Conservation (phyloP, 441 rosid species). For the Bocquillonia castaneifolia region DNA sequence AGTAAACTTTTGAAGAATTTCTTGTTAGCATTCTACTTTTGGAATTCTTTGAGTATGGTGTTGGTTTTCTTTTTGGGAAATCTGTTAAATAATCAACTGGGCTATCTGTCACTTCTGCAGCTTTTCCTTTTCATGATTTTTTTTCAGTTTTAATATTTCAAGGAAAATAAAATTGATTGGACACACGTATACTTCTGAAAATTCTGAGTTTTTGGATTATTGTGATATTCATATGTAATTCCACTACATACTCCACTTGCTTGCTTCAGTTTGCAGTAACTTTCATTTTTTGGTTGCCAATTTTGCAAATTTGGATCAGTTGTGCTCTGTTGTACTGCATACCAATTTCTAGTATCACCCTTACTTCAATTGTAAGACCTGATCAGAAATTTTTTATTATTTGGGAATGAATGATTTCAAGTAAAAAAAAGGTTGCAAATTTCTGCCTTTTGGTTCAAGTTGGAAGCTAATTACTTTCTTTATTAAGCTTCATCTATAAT, state of each 20-base stretch:
- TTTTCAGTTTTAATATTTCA: neutral
- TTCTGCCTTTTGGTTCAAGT: neutral
- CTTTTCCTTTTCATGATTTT: neutral
- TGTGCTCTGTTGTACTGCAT: conserved; percentile 4
- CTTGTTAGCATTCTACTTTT: conserved; percentile 13
- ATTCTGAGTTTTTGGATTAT: neutral
- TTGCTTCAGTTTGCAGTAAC: neutral
- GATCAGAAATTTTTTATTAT: conserved; percentile 4
- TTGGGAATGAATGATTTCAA: too few species aligned
- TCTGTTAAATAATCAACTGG: conserved; percentile 11
- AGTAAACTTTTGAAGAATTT: too few species aligned
- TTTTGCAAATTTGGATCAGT: conserved; percentile 12
- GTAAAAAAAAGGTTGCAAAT: too few species aligned
- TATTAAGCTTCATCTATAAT: neutral
- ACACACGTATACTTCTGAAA: neutral
- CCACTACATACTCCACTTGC: neutral
- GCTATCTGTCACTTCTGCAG: conserved; percentile 7
- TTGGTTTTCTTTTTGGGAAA: conserved; percentile 10
- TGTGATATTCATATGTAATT: neutral
- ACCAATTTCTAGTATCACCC: conserved; percentile 1
- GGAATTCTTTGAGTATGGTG: conserved; percentile 16
- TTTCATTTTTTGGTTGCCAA: conserved; percentile 3
- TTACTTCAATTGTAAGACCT: conserved; percentile 5
- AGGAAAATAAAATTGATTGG: conserved; percentile 1
- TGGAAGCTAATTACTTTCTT: neutral